Evolutionary conservation across 768 basidiomycete genomes (phyloP).

Genomic region (Phaeotremella fagi): DNA sequence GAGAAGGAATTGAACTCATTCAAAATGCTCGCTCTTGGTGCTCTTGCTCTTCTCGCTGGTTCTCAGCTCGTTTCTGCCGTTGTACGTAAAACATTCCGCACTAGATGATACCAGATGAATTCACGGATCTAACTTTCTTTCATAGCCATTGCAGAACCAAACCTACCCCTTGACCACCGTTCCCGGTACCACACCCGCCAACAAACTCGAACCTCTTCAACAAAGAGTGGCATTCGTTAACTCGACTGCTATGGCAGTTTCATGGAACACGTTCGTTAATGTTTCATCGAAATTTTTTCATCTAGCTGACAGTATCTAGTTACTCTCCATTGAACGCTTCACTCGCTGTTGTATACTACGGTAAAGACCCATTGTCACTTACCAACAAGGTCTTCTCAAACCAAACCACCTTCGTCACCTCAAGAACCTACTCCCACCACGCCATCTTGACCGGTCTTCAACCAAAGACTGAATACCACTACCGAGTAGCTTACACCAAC

Average conservation of each 20-base stretch:
- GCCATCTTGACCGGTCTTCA: slow-evolving; percentile 3
- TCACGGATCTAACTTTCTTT: neutral
- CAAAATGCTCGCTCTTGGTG: neutral
- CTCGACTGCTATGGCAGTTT: slow-evolving; percentile 6
- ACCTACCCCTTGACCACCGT: slow-evolving; percentile 6
- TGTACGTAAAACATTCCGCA: neutral
- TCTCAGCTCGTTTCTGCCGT: neutral
- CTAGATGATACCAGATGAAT: neutral
- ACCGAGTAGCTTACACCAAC: slow-evolving; percentile 9
- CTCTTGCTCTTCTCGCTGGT: neutral
- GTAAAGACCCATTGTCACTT: slow-evolving; percentile 4
- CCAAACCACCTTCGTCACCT: slow-evolving; percentile 6
- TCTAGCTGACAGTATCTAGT: neutral
- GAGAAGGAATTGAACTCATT: no score
- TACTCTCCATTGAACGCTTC: slow-evolving; percentile 3
- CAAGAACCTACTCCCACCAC: slow-evolving; percentile 11
- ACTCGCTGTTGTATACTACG: slow-evolving; percentile 7
- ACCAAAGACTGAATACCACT: slow-evolving; percentile 14
- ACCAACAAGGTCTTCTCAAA: neutral
- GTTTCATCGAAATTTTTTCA: neutral
- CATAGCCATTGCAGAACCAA: slow-evolving; percentile 3
- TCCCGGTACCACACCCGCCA: slow-evolving; percentile 4
- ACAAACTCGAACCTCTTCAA: slow-evolving; percentile 6
- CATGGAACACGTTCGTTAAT: slow-evolving; percentile 11
- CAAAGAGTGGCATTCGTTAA: slow-evolving; percentile 7